Percentiles rank a stretch among this genome's conserved stretches.
These are phyloP conservation scores for Ceratobasidium sp. DNA, from an alignment of 1,284 basidiomycete species.

Conservation along the genomic window DNA sequence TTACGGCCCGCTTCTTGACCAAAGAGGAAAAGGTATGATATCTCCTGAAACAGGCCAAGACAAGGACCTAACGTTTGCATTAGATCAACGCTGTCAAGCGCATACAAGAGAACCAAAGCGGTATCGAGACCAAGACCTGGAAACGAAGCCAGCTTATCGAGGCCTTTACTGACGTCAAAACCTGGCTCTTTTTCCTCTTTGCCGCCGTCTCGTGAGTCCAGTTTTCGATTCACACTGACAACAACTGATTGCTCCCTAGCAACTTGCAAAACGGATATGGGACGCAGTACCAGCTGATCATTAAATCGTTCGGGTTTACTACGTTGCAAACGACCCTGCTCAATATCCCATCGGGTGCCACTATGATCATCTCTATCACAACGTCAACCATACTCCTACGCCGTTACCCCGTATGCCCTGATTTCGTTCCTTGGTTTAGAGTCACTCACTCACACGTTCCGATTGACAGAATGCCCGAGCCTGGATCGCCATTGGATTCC, in stretches of 20 bases:
- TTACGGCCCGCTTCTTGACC: conserved; percentile 47
- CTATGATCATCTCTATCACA: conserved; percentile 42
- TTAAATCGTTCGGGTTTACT: conserved; percentile 51
- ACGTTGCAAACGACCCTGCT: conserved; percentile 57
- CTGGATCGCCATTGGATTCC: conserved; percentile 44
- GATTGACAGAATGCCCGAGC: conserved; percentile 44
- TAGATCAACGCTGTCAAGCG: conserved; percentile 47
- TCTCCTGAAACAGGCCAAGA: not conserved
- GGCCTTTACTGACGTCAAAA: conserved; percentile 56
- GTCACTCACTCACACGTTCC: not conserved
- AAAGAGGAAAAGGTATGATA: conserved; percentile 46
- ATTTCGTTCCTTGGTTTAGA: conserved; percentile 8
- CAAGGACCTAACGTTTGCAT: not conserved
- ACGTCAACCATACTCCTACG: conserved; percentile 41
- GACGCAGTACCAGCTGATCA: conserved; percentile 57
- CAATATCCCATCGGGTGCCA: conserved; percentile 51
- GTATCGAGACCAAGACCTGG: conserved; percentile 56
- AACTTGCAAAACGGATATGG: conserved; percentile 51
- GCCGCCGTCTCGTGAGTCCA: conserved; percentile 48
- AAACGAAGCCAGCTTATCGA: conserved; percentile 56
- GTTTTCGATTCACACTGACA: not conserved
- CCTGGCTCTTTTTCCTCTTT: conserved; percentile 56
- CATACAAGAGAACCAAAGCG: conserved; percentile 47
- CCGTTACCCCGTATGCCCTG: conserved; percentile 43
- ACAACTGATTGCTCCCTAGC: conserved; percentile 42